Percentiles rank a stretch among this genome's conserved stretches.
Evolutionary conservation across 1,284 basidiomycete species (phyloP).

Genomic region (Moesziomyces parantarcticus): DNA sequence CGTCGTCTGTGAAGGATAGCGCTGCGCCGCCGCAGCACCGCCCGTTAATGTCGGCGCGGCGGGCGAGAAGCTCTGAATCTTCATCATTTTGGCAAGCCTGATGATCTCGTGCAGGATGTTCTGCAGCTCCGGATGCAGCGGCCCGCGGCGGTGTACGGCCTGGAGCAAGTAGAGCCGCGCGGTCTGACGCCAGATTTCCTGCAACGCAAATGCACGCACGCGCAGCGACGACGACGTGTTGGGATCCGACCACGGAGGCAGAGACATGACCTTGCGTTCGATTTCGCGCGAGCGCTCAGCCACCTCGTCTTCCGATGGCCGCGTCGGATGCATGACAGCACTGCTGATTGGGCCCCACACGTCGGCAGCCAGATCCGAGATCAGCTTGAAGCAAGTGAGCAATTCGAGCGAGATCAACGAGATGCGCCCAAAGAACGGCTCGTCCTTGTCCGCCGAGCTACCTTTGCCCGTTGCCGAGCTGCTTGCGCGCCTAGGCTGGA

Average conservation of each 20-base stretch:
- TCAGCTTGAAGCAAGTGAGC: constrained; percentile 49
- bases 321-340: constrained; percentile 2
- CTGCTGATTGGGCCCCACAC: constrained; percentile 37
- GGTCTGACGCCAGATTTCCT: constrained; percentile 54
- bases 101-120: constrained; percentile 51
- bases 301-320: constrained; percentile 31
- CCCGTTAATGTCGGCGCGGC: constrained; percentile 5
- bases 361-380: constrained; percentile 50
- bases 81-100: constrained; percentile 37
- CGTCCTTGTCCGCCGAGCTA: constrained; percentile 8
- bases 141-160: constrained; percentile 45
- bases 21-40: neutral
- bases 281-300: constrained; percentile 26
- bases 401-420: constrained; percentile 39
- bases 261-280: constrained; percentile 36
- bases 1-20: neutral
- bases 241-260: constrained; percentile 42
- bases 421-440: constrained; percentile 41
- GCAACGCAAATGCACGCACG: constrained; percentile 42
- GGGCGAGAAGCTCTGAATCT: constrained; percentile 29
- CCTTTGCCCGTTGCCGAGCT: neutral
- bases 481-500: constrained; percentile 7
- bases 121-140: constrained; percentile 42
- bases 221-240: constrained; percentile 32
- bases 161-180: constrained; percentile 45